These are phyloP conservation scores for Polygonum aviculare DNA, from an alignment of 148 eudicot species.

Conservation along the genomic window DNA sequence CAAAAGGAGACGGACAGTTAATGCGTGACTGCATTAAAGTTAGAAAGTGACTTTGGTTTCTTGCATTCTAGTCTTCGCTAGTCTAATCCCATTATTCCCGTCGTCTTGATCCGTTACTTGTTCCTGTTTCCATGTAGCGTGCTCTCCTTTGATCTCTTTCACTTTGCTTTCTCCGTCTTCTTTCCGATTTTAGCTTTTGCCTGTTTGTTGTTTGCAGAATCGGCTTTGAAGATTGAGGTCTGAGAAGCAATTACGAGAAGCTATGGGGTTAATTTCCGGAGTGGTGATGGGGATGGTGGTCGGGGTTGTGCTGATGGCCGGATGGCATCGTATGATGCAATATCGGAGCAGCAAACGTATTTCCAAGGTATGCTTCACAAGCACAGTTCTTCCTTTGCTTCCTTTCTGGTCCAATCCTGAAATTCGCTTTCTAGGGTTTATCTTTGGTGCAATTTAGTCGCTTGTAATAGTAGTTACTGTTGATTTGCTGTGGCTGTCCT, in stretches of 20 bases:
- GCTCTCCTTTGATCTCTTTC: neutral
- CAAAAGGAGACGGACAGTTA: neutral
- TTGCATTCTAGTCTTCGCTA: conserved; percentile 2
- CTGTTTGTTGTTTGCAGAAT: neutral
- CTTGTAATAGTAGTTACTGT: neutral
- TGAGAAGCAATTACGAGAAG: conserved; percentile 14
- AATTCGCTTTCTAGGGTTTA: neutral
- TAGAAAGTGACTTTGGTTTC: conserved; percentile 5
- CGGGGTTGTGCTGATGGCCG: conserved; percentile 85
- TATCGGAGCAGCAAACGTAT: conserved; percentile 61
- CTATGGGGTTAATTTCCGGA: conserved; percentile 86
- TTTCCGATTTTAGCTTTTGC: neutral
- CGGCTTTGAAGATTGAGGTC: conserved; percentile 7
- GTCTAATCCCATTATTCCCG: neutral
- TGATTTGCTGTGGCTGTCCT: neutral
- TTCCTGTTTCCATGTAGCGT: neutral
- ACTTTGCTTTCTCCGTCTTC: neutral
- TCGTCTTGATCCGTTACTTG: conserved; percentile 10
- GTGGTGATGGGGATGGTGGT: conserved; percentile 61
- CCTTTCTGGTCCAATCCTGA: neutral
- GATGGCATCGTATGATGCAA: conserved; percentile 83
- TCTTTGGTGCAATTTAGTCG: neutral
- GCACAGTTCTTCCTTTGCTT: neutral
- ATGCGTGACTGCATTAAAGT: neutral
- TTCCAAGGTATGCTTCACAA: conserved; percentile 44